Conservation (phyloP, 148 eudicot species). For the Rhododendron griersonianum region DNA sequence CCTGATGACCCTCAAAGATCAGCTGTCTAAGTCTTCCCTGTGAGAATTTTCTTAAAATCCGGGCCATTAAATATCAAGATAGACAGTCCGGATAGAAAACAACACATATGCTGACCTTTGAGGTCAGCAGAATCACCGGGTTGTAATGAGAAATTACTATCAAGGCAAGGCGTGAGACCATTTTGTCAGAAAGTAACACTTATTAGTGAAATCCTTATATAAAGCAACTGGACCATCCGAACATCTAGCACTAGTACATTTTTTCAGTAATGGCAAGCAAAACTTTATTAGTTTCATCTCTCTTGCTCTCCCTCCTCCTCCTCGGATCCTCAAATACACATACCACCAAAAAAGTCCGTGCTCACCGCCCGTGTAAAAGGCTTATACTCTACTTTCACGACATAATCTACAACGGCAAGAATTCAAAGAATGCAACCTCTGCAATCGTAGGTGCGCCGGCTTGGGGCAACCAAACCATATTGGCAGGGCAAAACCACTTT, state of each 20-base stretch:
- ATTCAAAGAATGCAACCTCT: constrained; percentile 49
- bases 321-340: constrained; percentile 12
- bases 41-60: too few species aligned
- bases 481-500: constrained; percentile 35
- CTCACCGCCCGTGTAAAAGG: constrained; percentile 33
- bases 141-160: too few species aligned
- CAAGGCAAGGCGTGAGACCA: background rate
- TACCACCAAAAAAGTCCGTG: background rate
- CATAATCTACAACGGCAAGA: constrained; percentile 48
- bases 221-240: background rate
- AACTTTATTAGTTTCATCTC: background rate
- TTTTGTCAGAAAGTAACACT: background rate
- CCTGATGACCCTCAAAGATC: too few species aligned
- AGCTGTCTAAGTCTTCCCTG: too few species aligned
- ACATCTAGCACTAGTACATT: background rate
- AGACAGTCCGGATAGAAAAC: too few species aligned
- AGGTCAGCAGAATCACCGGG: too few species aligned
- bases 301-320: constrained; percentile 20
- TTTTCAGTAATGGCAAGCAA: constrained; percentile 11
- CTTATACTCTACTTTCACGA: constrained; percentile 54
- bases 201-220: background rate
- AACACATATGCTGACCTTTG: too few species aligned
- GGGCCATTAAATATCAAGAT: too few species aligned
- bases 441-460: constrained; percentile 50
- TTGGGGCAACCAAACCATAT: constrained; percentile 41